Evolutionary conservation across 495 filamentous ascomycete genomes (phyloP).

Genomic region (Neurospora intermedia): DNA sequence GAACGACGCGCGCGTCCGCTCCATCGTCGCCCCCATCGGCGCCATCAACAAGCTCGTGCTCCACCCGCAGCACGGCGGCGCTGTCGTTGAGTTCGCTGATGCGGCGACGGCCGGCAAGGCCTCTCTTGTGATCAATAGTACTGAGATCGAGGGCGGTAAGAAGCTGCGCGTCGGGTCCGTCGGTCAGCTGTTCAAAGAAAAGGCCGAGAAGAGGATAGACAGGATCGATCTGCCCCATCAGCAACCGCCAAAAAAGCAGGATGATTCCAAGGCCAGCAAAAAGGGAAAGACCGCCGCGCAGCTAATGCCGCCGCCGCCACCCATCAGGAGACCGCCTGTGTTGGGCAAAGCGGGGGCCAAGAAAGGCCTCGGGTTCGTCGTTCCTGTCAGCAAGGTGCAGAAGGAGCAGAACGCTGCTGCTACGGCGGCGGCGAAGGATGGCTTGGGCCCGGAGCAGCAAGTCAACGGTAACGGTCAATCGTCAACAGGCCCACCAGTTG

Average conservation of each 20-base stretch:
- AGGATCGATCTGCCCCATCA: slow-evolving; percentile 30
- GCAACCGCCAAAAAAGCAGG: slow-evolving; percentile 25
- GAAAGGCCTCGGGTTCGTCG: slow-evolving; percentile 39
- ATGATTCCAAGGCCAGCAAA: slow-evolving; percentile 7
- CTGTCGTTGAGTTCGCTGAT: slow-evolving; percentile 70
- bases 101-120: slow-evolving; percentile 65
- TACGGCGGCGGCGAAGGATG: slow-evolving; percentile 1
- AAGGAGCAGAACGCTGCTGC: slow-evolving; percentile 22
- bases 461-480: not conserved
- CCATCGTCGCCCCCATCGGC: slow-evolving; percentile 53
- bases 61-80: slow-evolving; percentile 73
- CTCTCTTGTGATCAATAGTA: slow-evolving; percentile 57
- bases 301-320: slow-evolving; percentile 41
- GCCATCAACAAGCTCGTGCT: slow-evolving; percentile 53
- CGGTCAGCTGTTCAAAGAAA: slow-evolving; percentile 53
- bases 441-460: not conserved
- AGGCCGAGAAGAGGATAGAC: slow-evolving; percentile 42
- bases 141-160: slow-evolving; percentile 53
- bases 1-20: slow-evolving; percentile 59
- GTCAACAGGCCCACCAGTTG: slow-evolving; percentile 11
- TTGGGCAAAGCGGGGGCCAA: slow-evolving; percentile 47
- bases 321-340: slow-evolving; percentile 49
- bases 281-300: slow-evolving; percentile 26
- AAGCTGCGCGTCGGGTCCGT: slow-evolving; percentile 59
- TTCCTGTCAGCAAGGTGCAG: slow-evolving; percentile 19